These are phyloP conservation scores for Phytophthora crassamura DNA, from an alignment of 352 stramenopile species.

Conservation along the genomic window DNA sequence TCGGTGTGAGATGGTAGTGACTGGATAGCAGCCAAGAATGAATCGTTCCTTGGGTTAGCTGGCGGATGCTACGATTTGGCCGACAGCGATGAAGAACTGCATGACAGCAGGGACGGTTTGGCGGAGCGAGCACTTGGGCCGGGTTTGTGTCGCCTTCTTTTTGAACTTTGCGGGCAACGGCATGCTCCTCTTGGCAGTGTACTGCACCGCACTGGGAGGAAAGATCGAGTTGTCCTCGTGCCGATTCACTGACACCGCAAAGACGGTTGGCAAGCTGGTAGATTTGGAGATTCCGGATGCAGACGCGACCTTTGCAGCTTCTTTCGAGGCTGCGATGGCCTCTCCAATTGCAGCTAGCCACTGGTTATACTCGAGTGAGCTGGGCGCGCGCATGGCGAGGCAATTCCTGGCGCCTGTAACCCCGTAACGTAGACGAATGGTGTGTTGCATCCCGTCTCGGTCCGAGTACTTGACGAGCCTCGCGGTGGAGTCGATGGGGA, in stretches of 20 bases:
- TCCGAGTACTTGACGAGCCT: constrained; percentile 22
- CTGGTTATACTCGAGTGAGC: constrained; percentile 25
- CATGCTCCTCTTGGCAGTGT: too few species aligned
- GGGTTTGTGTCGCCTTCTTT: background rate
- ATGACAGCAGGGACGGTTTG: constrained; percentile 24
- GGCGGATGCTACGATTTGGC: constrained; percentile 27
- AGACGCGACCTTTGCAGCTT: background rate
- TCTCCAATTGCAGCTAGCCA: constrained; percentile 23
- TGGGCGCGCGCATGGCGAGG: constrained; percentile 12
- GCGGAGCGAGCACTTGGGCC: constrained; percentile 6
- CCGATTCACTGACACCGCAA: too few species aligned
- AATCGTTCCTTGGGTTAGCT: too few species aligned
- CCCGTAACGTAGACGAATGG: constrained; percentile 25
- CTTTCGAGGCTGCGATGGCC: constrained; percentile 19
- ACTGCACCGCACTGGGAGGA: too few species aligned
- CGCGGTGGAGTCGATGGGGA: constrained; percentile 26
- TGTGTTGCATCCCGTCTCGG: constrained; percentile 18
- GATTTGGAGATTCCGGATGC: too few species aligned
- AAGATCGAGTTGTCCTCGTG: too few species aligned
- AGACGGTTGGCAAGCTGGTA: too few species aligned
- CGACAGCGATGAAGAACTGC: constrained; percentile 24
- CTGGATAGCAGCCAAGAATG: too few species aligned
- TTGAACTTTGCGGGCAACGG: too few species aligned
- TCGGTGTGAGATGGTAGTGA: too few species aligned
- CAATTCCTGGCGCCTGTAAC: constrained; percentile 4